Conservation (phyloP, 2,329 filamentous ascomycete species). For the Hymenoscyphus linearis region DNA sequence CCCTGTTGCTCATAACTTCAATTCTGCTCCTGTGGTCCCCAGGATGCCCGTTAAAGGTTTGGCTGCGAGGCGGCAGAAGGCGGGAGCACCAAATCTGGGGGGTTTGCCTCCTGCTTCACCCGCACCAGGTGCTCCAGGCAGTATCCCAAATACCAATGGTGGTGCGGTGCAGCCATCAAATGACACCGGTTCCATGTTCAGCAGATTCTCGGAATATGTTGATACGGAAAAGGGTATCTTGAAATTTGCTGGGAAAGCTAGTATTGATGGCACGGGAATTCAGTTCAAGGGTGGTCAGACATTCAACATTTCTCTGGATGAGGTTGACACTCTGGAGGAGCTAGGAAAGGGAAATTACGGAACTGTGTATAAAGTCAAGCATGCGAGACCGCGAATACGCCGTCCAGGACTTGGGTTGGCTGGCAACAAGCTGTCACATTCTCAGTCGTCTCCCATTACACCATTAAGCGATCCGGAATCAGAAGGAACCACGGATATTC, state of each 20-base stretch:
- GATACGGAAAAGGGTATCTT: conserved; percentile 88
- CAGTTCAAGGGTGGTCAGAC: conserved; percentile 86
- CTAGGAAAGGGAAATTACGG: conserved; percentile 97
- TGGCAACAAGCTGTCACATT: conserved; percentile 31
- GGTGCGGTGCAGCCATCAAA: conserved; percentile 14
- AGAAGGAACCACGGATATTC: conserved; percentile 29
- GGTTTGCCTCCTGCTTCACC: conserved; percentile 25
- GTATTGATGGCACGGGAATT: conserved; percentile 82
- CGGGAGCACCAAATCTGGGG: conserved; percentile 54
- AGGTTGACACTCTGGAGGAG: conserved; percentile 89
- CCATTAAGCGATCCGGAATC: conserved; percentile 22
- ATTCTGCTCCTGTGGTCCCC: conserved; percentile 48
- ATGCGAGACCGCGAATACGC: conserved; percentile 60
- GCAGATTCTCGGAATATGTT: conserved; percentile 74
- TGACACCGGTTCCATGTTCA: conserved; percentile 45
- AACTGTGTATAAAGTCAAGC: conserved; percentile 93
- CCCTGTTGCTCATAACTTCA: conserved; percentile 38
- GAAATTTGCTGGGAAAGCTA: conserved; percentile 87
- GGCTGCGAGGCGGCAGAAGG: conserved; percentile 51
- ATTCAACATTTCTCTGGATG: conserved; percentile 92
- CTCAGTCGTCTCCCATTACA: conserved; percentile 33
- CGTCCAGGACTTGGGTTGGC: conserved; percentile 55
- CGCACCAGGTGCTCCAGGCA: conserved; percentile 10
- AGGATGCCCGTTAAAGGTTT: conserved; percentile 46
- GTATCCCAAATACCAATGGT: conserved; percentile 19